Evolutionary conservation across 805 yeast genomes (phyloP).

Genomic region (Ogataea polymorpha): DNA sequence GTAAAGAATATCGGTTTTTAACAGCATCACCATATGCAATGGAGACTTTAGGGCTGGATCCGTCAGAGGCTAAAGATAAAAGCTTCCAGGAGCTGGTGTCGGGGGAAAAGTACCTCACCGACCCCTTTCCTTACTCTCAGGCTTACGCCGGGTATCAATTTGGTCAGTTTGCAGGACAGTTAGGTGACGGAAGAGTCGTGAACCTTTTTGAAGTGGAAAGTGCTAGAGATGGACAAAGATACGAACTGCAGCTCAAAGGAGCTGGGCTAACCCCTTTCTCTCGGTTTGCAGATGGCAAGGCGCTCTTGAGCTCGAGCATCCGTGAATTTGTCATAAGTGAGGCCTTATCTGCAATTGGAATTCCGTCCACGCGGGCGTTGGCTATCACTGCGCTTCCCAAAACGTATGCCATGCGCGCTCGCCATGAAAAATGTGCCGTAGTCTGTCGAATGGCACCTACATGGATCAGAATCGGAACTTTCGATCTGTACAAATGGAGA

Average conservation of each 20-base stretch:
- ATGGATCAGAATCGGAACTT: slow-evolving; percentile 88
- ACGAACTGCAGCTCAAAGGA: slow-evolving; percentile 84
- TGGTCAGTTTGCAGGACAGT: slow-evolving; percentile 94
- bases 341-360: slow-evolving; percentile 71
- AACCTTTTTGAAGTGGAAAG: slow-evolving; percentile 71
- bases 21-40: slow-evolving; percentile 61
- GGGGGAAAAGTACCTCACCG: slow-evolving; percentile 49
- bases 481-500: slow-evolving; percentile 76
- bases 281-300: slow-evolving; percentile 95
- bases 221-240: slow-evolving; percentile 37
- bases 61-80: slow-evolving; percentile 20
- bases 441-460: slow-evolving; percentile 78
- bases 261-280: slow-evolving; percentile 90
- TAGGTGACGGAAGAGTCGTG: slow-evolving; percentile 92
- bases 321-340: slow-evolving; percentile 88
- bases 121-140: slow-evolving; percentile 74
- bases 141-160: slow-evolving; percentile 97
- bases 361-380: slow-evolving; percentile 84
- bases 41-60: slow-evolving; percentile 57
- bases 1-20: slow-evolving; percentile 52
- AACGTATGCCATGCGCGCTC: slow-evolving; percentile 69
- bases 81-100: slow-evolving; percentile 51
- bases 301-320: slow-evolving; percentile 82
- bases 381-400: slow-evolving; percentile 69
- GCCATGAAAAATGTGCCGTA: slow-evolving; percentile 78